Percentiles rank a stretch among this genome's conserved stretches.
Evolutionary conservation across 805 yeast species (phyloP).

Genomic region (Saccharomycopsis guyanensis): DNA sequence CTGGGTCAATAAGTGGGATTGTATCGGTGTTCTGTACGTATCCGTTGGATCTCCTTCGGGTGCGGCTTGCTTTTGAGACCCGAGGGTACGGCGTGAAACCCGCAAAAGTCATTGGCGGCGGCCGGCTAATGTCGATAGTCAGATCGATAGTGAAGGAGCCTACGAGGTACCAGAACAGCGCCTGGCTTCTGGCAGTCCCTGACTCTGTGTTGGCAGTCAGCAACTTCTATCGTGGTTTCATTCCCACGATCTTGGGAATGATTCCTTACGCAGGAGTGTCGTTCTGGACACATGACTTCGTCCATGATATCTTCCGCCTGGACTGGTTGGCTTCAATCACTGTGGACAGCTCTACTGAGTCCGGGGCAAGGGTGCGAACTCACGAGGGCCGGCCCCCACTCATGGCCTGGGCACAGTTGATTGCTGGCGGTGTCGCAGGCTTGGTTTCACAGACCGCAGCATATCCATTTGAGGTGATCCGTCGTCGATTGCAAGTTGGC

Average conservation of each 20-base stretch:
- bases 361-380: constrained; percentile 22
- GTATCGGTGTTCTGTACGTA: constrained; percentile 83
- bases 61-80: constrained; percentile 86
- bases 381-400: constrained; percentile 49
- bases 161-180: constrained; percentile 15
- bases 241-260: constrained; percentile 93
- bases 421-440: constrained; percentile 96
- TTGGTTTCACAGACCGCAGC: constrained; percentile 93
- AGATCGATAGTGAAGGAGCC: constrained; percentile 25
- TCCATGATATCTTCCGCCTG: constrained; percentile 82
- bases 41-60: constrained; percentile 86
- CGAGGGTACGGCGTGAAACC: constrained; percentile 2
- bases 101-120: constrained; percentile 21
- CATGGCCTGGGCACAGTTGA: constrained; percentile 82
- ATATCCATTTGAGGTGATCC: constrained; percentile 90
- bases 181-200: constrained; percentile 27
- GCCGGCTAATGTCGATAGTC: constrained; percentile 25
- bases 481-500: constrained; percentile 95
- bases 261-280: constrained; percentile 97
- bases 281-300: constrained; percentile 84
- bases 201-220: constrained; percentile 30
- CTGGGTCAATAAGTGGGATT: constrained; percentile 89
- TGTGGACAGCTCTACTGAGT: constrained; percentile 24
- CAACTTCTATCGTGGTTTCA: constrained; percentile 90
- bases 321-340: constrained; percentile 46